Base-by-base conservation (phyloP, 257 asterid species). In the Knoxia roxburghii region DNA sequence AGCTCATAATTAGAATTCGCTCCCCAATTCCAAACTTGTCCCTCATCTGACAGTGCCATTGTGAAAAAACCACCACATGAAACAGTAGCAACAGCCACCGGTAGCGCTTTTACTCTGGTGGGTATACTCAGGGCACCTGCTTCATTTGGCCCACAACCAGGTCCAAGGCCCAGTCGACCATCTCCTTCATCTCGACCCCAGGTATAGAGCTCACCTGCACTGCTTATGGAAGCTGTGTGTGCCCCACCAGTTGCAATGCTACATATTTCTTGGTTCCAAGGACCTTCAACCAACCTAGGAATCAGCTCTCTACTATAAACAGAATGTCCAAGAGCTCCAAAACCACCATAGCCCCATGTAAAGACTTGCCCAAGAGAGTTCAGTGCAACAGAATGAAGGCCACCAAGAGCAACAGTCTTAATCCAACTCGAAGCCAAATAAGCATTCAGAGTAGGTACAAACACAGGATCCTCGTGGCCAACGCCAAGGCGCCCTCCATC, bases 101-200 rank as follows among this genome's bases (percentile, higher is more conserved):
- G 84, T 77, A 94, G 70, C 64, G 89, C 91, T 76, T 83, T 83
- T 41, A 90, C 95, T 79, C 84, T 80, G 75, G 84, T 78, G 33
- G 99, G 99, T 61, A 86, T 78, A 85, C 99, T 86, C 64, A 84
- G 82, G 18, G 96, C 99, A 48, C 99, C 99, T 5, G 95, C 95
- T 71, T 77, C 77, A 78, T 90, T 87, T 23, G 95, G 99, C 64
- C 99, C 99, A 73, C 96, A 93, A 56, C 85, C 80, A 52, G 99
- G 96, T 11, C 99, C 97, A 74, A 94, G 96, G 73, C 99, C 99
- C 82, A 90, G 77, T 73, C 99, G 83, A 77, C 99, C 97, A 72
- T 94, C 99, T 51, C 99, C 99, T 80, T 94, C 97, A 67, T 94
- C 99, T 78, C 99, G 84, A 17, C 97, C 99, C 99, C 99, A 94